Percentiles rank a stretch among this genome's conserved stretches.
Conservation (phyloP, 169 alveolate species). For the Plasmodium adleri region DNA sequence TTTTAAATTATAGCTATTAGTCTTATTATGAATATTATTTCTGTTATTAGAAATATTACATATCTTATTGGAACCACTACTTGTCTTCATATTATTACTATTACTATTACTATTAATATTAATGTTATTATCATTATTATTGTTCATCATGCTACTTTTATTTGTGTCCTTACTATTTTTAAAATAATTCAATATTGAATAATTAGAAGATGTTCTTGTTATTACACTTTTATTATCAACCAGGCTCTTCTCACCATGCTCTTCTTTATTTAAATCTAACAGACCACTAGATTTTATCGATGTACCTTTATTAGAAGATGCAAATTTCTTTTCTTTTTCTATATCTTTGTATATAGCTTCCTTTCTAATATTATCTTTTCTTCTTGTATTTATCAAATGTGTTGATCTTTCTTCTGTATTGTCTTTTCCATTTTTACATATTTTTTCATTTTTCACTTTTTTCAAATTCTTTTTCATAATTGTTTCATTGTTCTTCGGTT, state of each 20-base stretch:
- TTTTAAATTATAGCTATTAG: not conserved
- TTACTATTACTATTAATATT: constrained; percentile 2
- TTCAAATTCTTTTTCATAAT: constrained; percentile 22
- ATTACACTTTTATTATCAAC: too few relatives aligned
- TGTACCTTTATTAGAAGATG: constrained; percentile 1
- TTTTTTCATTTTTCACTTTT: constrained; percentile 48
- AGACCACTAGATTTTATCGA: constrained; percentile 1
- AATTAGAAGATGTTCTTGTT: not conserved
- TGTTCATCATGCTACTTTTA: not conserved
- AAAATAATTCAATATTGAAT: constrained; percentile 37
- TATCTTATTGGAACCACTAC: constrained; percentile 1
- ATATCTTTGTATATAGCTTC: constrained; percentile 18
- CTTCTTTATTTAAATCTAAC: constrained; percentile 13
- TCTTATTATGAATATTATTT: not conserved
- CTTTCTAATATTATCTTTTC: constrained; percentile 30
- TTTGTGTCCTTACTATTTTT: not conserved
- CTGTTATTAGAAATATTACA: not conserved
- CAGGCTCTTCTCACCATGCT: too few relatives aligned
- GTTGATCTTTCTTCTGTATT: constrained; percentile 15
- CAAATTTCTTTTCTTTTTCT: constrained; percentile 37
- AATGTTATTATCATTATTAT: constrained; percentile 17
- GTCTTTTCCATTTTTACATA: constrained; percentile 48
- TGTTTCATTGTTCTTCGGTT: constrained; percentile 10
- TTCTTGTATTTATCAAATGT: constrained; percentile 39
- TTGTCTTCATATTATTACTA: not conserved